A percentile compares a stretch with the other conserved stretches of the same genome.
Conservation (phyloP, 225 moss, liverwort and hornwort genomes). For the Straminergon stramineum region DNA sequence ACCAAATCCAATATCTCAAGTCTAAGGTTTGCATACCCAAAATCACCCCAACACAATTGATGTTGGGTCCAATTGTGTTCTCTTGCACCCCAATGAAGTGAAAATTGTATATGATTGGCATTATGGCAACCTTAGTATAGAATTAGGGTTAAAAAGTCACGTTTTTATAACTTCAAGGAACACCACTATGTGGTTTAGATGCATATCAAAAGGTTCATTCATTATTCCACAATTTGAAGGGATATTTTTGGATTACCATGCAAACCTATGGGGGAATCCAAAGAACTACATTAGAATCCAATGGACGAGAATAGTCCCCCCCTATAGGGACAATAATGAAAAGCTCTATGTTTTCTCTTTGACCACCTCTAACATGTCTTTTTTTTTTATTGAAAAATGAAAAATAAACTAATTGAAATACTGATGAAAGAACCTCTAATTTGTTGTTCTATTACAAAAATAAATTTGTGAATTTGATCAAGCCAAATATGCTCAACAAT, state of each 20-base stretch:
- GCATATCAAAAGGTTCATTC: background rate
- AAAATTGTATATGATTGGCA: background rate
- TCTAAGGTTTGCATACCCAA: background rate
- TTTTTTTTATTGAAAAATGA: background rate
- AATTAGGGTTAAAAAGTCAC: background rate
- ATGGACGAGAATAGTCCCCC: rapidly evolving
- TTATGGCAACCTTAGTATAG: background rate
- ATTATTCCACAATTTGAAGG: background rate
- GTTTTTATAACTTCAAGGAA: background rate
- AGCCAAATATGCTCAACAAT: rapidly evolving
- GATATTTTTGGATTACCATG: background rate
- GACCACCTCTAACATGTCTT: too few relatives aligned
- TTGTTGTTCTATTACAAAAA: background rate
- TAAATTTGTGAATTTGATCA: background rate
- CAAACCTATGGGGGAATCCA: background rate
- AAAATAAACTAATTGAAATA: background rate
- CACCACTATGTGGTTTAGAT: rapidly evolving
- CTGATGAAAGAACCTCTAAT: background rate
- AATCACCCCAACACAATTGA: rapidly evolving
- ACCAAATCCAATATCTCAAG: background rate
- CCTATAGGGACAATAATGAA: background rate
- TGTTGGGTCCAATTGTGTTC: rapidly evolving
- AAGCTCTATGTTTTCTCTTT: background rate
- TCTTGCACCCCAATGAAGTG: background rate
- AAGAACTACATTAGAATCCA: background rate